These are phyloP conservation scores for Astrephomene gubernaculifera DNA, from an alignment of 139 green algal species.

Conservation along the genomic window DNA sequence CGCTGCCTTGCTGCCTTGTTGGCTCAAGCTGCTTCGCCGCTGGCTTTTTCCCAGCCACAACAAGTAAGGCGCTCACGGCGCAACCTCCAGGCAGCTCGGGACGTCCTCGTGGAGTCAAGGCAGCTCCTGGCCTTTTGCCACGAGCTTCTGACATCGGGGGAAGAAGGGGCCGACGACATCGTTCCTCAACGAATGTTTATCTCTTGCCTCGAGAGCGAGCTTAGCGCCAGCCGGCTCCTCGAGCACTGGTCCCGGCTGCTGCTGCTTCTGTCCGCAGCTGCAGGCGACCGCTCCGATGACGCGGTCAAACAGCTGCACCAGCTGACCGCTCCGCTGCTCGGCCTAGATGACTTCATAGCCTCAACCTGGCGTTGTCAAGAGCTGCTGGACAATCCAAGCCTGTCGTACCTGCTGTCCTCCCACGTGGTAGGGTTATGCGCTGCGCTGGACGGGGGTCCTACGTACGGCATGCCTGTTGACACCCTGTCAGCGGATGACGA, in stretches of 20 bases:
- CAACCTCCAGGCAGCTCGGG: background rate
- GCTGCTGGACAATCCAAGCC: background rate
- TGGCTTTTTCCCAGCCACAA: background rate
- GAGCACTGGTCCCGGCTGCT: background rate
- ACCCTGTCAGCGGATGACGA: background rate
- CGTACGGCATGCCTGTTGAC: background rate
- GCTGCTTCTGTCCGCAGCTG: slow-evolving; percentile 4
- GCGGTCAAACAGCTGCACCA: background rate
- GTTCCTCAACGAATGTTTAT: background rate
- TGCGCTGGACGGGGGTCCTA: background rate
- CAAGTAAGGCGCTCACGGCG: background rate
- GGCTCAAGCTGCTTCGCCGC: background rate
- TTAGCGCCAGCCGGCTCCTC: background rate
- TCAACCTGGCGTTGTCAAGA: background rate
- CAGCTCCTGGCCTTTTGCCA: background rate
- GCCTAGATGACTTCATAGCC: background rate
- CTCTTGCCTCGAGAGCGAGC: background rate
- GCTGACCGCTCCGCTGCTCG: background rate
- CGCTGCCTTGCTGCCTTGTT: background rate
- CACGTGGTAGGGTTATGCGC: slow-evolving; percentile 5
- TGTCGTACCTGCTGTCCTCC: background rate
- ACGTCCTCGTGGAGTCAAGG: background rate
- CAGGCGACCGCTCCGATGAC: background rate
- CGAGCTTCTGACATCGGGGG: background rate
- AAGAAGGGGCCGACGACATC: background rate